Conservation (phyloP, 2,329 filamentous ascomycete genomes). For the Mollisia scopiformis region DNA sequence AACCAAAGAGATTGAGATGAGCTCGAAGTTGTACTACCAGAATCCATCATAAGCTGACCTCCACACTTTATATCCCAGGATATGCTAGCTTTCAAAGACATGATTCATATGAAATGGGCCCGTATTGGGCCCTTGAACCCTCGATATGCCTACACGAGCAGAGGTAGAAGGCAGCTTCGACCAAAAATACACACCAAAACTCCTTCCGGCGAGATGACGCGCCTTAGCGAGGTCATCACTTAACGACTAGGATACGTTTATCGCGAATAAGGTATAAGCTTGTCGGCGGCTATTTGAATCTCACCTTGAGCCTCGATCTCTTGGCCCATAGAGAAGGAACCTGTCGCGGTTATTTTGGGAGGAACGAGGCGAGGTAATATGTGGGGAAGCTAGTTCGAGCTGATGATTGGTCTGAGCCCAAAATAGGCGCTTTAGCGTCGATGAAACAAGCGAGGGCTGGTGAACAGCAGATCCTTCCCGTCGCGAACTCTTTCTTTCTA, state of each 20-base stretch:
- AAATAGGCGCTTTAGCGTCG: constrained; percentile 1
- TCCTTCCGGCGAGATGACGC: not conserved
- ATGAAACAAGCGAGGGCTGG: constrained; percentile 1
- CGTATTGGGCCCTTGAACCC: not conserved
- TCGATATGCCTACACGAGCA: not conserved
- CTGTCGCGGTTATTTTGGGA: constrained; percentile 1
- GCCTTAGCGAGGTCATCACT: not conserved
- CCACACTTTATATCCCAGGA: constrained; percentile 6
- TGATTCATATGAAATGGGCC: not conserved
- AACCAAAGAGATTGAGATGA: constrained; percentile 1
- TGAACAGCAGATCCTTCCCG: not conserved
- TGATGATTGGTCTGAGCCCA: not conserved
- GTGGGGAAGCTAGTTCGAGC: not conserved
- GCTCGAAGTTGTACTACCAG: not conserved
- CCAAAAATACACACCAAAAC: constrained; percentile 1
- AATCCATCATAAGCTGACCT: constrained; percentile 4
- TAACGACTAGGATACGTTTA: not conserved
- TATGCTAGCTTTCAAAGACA: not conserved
- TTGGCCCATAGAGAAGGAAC: not conserved
- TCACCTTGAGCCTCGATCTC: not conserved
- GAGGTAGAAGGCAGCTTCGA: not conserved
- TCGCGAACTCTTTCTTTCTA: not conserved
- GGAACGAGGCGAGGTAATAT: not conserved
- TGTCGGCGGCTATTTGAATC: not conserved
- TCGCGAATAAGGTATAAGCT: not conserved